phyloP scores from a whole-genome alignment of 768 basidiomycete species.

The Boletus reticuloceps region DNA sequence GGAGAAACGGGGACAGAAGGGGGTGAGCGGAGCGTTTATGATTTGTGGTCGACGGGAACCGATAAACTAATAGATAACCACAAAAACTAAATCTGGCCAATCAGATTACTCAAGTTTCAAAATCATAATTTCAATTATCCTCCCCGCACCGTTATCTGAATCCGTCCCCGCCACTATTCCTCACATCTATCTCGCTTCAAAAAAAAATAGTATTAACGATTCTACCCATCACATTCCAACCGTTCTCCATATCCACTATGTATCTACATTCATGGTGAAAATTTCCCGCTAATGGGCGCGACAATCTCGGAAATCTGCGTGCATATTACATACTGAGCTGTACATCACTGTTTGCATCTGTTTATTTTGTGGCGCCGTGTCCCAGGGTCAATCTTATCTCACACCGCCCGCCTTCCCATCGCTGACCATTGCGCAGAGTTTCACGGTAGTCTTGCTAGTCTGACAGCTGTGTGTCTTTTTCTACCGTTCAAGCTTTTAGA shows the following conservation, averaged over 20 bases:
- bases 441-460: not conserved
- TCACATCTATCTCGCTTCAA: not conserved
- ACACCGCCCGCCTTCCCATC: conserved; percentile 18
- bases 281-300: conserved; percentile 29
- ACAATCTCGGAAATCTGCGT: conserved; percentile 28
- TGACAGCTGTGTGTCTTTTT: not conserved
- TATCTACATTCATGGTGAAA: conserved; percentile 22
- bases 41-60: conserved; percentile 37
- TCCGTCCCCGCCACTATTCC: not conserved
- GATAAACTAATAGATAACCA: conserved; percentile 40
- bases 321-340: conserved; percentile 26
- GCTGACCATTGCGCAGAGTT: not conserved
- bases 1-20: conserved; percentile 27
- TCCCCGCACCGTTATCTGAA: conserved; percentile 1
- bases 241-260: not conserved
- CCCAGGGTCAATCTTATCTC: conserved; percentile 34
- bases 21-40: conserved; percentile 29
- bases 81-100: conserved; percentile 32
- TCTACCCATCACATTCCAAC: not conserved
- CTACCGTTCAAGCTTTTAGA: conserved; percentile 16
- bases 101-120: conserved; percentile 34
- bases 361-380: conserved; percentile 25
- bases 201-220: conserved; percentile 6
- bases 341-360: conserved; percentile 15
- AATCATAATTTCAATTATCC: conserved; percentile 20